These are phyloP conservation scores for Termitomyces sp. DNA, from an alignment of 768 basidiomycete species.

Conservation along the genomic window DNA sequence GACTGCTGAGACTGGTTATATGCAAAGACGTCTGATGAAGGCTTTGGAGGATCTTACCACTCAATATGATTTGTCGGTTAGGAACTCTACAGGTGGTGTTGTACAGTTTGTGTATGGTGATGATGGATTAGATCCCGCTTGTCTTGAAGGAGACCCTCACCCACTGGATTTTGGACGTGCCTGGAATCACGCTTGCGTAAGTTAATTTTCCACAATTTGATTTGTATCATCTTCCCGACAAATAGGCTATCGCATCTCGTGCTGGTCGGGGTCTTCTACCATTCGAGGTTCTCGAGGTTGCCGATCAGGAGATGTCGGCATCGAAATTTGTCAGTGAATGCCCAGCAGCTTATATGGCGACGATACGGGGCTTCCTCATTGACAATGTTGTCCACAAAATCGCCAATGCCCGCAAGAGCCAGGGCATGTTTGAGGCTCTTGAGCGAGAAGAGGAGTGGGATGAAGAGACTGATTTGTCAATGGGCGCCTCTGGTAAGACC, in stretches of 20 bases:
- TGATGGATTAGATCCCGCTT: slow-evolving; percentile 95
- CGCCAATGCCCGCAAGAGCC: slow-evolving; percentile 59
- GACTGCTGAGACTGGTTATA: slow-evolving; percentile 99
- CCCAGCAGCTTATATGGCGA: slow-evolving; percentile 62
- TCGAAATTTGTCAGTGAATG: slow-evolving; percentile 65
- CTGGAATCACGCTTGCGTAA: slow-evolving; percentile 69
- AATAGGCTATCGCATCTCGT: slow-evolving; percentile 60
- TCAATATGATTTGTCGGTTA: slow-evolving; percentile 93
- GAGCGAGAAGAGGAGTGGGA: slow-evolving; percentile 75
- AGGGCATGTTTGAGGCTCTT: slow-evolving; percentile 82
- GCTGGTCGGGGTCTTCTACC: slow-evolving; percentile 69
- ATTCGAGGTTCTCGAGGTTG: slow-evolving; percentile 76
- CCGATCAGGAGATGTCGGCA: slow-evolving; percentile 55
- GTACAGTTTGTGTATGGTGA: slow-evolving; percentile 98
- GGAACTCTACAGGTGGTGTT: slow-evolving; percentile 90
- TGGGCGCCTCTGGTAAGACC: slow-evolving; percentile 66
- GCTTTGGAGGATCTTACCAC: slow-evolving; percentile 95
- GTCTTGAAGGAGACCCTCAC: slow-evolving; percentile 91
- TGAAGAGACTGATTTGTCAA: slow-evolving; percentile 65
- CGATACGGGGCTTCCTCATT: slow-evolving; percentile 66
- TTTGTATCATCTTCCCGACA: not conserved
- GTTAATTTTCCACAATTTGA: not conserved
- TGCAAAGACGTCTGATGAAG: slow-evolving; percentile 99
- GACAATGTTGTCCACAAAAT: slow-evolving; percentile 62
- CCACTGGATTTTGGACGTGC: slow-evolving; percentile 88